Evolutionary conservation across 2,329 filamentous ascomycete species (phyloP), one percentile per base, ranked within the genome.

Genomic region (Fusarium sp.): DNA sequence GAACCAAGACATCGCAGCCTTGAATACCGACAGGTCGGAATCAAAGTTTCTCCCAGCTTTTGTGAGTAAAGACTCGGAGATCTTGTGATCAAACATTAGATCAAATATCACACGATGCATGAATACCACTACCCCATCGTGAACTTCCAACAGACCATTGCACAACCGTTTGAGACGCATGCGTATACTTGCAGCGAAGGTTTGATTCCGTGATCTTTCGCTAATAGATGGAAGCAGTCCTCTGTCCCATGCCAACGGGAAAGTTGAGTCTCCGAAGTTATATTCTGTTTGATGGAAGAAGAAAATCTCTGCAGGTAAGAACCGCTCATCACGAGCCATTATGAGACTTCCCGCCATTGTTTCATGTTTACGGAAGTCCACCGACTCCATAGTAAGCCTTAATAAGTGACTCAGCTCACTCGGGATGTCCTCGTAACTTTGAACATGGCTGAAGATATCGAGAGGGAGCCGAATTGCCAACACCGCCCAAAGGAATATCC

Each of bases 401-500:
- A 58, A 61, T 11, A 69, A 61, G 1, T 24, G 6, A 14, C 51
- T 39, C 4, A 73, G n/a, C 3, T 34, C 30, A 10, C 69, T 61
- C 6, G 49, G 21, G 9, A 26, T 26, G 4, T 65, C 65, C 4
- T 30, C 9, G 4, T 56, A 19, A 1, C 12, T 63, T 12, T 64
- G 57, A 3, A 44, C 39, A 7, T 62, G 55, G 0, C 28, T 36
- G 1, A 65, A 44, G 1, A 58, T 20, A 20, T 23, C 15, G 10
- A 20, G 6, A 14, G 14, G 36, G 12, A 47, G 6, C 9, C 38
- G 45, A 2, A 58, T 62, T 6, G 60, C 66, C 1, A 72, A 23
- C n/a, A 71, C 62, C 8, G 67, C 68, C 69, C 66, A 72, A 0
- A 73, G 60, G 24, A 73, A 73, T 2, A 71, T 59, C 1, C 69